phyloP scores from a whole-genome alignment of 1,139 yeast species.

The Geotrichum aggregatum region DNA sequence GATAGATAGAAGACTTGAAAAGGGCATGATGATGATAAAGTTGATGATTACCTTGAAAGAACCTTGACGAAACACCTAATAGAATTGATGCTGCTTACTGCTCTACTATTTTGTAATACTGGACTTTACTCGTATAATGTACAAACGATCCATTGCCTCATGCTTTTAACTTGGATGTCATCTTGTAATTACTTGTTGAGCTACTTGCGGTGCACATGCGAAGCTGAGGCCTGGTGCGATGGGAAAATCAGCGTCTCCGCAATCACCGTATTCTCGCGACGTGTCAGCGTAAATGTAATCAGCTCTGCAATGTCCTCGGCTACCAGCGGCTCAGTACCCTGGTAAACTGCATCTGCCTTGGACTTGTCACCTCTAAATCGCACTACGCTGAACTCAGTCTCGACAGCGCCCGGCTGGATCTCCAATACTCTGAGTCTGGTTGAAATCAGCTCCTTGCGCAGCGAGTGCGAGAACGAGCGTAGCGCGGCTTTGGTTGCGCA shows the following conservation, averaged over 20 bases:
- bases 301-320: conserved; percentile 82
- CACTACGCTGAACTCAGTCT: conserved; percentile 77
- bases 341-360: conserved; percentile 68
- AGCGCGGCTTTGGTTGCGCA: conserved; percentile 88
- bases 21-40: no score
- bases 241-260: conserved; percentile 78
- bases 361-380: conserved; percentile 68
- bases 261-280: conserved; percentile 69
- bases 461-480: conserved; percentile 66
- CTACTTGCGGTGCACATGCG: conserved; percentile 50
- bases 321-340: conserved; percentile 65
- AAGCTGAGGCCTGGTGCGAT: conserved; percentile 71
- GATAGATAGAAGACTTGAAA: no score
- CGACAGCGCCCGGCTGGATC: conserved; percentile 84
- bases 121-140: no score
- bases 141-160: no score
- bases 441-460: conserved; percentile 72
- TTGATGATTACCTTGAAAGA: no score
- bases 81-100: no score
- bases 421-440: conserved; percentile 76
- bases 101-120: no score
- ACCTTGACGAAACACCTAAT: no score
- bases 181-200: background rate
- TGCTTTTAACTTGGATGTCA: no score
- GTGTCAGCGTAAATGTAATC: conserved; percentile 62